Evolutionary conservation across 192 early-diverging fungal species (phyloP).

Genomic region (Entomortierella chlamydospora): DNA sequence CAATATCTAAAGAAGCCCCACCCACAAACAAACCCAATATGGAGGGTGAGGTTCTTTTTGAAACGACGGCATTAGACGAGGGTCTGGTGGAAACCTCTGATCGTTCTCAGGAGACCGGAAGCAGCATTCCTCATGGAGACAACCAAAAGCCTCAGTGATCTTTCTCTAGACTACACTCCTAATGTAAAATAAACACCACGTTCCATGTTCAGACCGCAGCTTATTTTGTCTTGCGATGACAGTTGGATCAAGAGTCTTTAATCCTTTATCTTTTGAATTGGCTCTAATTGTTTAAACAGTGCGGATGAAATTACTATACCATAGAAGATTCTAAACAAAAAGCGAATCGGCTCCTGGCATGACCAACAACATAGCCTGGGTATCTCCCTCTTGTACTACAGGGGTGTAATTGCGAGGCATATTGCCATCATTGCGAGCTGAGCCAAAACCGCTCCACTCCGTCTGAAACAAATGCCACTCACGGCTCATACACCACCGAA

Average conservation of each 20-base stretch:
- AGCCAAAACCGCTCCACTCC: not conserved
- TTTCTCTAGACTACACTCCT: no score
- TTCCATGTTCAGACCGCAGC: no score
- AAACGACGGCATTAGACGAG: constrained; percentile 20
- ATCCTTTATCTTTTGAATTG: no score
- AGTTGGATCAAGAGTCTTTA: no score
- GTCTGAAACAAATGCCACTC: constrained; percentile 14
- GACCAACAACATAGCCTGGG: not conserved
- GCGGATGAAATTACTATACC: not conserved
- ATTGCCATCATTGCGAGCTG: not conserved
- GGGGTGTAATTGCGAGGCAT: not conserved
- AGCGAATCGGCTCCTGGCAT: not conserved
- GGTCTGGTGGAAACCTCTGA: not conserved
- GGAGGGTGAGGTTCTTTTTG: constrained; percentile 26
- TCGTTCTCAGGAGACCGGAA: not conserved
- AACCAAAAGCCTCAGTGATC: no score
- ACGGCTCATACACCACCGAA: constrained; percentile 15
- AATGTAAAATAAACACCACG: no score
- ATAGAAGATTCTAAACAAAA: not conserved
- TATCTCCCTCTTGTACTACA: no score
- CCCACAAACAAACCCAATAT: not conserved
- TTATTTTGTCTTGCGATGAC: no score
- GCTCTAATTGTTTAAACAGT: no score
- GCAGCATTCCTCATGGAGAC: not conserved
- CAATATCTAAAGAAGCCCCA: constrained; percentile 5